These are phyloP conservation scores for Oryza officinalis DNA, from an alignment of 176 grass and related monocot species.

Conservation along the genomic window DNA sequence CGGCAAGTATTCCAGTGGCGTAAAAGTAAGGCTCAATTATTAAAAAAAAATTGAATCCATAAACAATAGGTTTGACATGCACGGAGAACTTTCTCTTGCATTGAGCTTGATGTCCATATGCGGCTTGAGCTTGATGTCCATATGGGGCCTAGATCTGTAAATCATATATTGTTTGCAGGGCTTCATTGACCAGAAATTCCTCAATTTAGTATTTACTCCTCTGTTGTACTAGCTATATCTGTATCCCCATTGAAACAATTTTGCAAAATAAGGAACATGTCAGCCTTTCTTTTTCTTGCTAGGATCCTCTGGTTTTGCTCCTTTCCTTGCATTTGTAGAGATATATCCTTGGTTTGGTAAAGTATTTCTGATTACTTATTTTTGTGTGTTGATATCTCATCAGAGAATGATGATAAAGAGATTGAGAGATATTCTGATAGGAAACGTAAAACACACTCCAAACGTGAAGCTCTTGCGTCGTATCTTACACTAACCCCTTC, in stretches of 20 bases:
- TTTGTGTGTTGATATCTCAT: slow-evolving; percentile 8
- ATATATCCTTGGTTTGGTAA: background rate
- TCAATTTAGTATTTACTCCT: background rate
- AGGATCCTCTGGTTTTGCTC: background rate
- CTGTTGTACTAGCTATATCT: background rate
- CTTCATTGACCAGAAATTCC: background rate
- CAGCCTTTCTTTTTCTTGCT: background rate
- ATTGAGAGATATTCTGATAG: slow-evolving; percentile 64
- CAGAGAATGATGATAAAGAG: slow-evolving; percentile 54
- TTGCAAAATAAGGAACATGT: background rate
- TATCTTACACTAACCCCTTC: slow-evolving; percentile 52
- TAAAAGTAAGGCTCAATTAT: background rate
- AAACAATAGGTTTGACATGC: too few species aligned
- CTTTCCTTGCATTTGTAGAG: background rate
- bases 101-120: background rate
- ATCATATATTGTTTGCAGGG: background rate
- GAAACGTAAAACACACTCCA: slow-evolving; percentile 36
- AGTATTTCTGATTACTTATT: background rate
- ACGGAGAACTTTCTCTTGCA: background rate
- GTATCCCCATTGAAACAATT: background rate
- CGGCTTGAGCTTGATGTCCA: background rate
- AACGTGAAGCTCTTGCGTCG: slow-evolving; percentile 55
- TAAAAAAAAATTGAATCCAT: background rate
- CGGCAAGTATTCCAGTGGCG: background rate
- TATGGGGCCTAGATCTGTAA: background rate